Evolutionary conservation across 2,329 filamentous ascomycete species (phyloP), one percentile per base, ranked within the genome.

Genomic region (Camptophora hylomeconis): DNA sequence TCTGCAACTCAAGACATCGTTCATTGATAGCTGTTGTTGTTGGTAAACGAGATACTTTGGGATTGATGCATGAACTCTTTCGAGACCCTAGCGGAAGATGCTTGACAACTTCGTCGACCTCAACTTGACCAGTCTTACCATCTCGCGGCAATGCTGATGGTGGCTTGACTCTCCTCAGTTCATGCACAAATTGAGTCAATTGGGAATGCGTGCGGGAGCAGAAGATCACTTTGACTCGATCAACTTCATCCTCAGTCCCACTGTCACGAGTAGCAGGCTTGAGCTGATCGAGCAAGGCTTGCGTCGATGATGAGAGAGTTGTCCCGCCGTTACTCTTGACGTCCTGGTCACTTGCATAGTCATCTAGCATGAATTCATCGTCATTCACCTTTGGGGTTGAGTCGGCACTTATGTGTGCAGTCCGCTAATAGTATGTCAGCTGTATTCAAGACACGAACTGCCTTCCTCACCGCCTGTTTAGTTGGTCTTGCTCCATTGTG

Each of bases 121-220:
- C 38, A 12, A 41, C 37, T 16, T 48, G 36, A 5, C 44, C 36
- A 7, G 38, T 41, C 18, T 42, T 41, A 18, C 7, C 36, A 13
- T 18, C 31, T 20, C 36, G 30, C 18, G 41, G 30, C 13, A 46
- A 45, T 7, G 40, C 33, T 0, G 81, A 65, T 4, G 84, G 81
- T 35, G 92, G 73, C 1, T 59, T 58, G n/a, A 92, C 80, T 16
- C 82, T 73, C 2, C 76, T 72, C 27, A 94, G 58, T 51, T 94
- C 86, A 22, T 74, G 69, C 11, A 87, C 75, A 52, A 94, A 92
- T 48, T 94, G 86, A 1, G 79, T 78, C 9, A 94, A 58, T 47
- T 94, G 86, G 3, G 86, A 94, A 52, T 94, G 86, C 1, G 86
- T 94, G 48, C 86, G 71, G 5, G 86, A 94, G 32, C 84, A 89